phyloP scores from a whole-genome alignment of 352 stramenopile genomes.

The Globisporangium irregulare region DNA sequence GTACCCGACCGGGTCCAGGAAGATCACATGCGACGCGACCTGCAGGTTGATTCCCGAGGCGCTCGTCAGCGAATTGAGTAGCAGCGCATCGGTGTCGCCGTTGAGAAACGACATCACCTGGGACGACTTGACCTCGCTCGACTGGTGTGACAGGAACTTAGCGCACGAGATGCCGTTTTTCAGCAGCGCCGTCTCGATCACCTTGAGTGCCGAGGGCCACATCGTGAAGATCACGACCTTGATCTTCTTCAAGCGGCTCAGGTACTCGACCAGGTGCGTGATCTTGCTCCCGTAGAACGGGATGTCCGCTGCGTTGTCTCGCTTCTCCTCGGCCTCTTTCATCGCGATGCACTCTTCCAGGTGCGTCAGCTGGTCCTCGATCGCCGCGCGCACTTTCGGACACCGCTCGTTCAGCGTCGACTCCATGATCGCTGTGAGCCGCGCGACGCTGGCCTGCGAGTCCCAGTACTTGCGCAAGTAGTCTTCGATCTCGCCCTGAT shows the following conservation, averaged over 20 bases:
- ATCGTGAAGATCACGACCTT: constrained; percentile 86
- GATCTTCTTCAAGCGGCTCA: constrained; percentile 41
- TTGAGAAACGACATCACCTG: constrained; percentile 64
- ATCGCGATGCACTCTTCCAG: constrained; percentile 50
- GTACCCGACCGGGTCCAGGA: constrained; percentile 73
- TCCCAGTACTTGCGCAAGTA: constrained; percentile 65
- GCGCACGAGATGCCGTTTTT: constrained; percentile 53
- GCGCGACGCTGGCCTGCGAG: constrained; percentile 32
- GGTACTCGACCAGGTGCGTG: constrained; percentile 60
- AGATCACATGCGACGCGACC: constrained; percentile 78
- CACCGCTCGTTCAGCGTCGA: constrained; percentile 58
- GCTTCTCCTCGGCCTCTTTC: constrained; percentile 25
- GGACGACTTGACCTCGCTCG: constrained; percentile 71
- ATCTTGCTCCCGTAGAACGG: constrained; percentile 75
- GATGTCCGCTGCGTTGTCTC: constrained; percentile 22
- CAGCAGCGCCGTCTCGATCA: constrained; percentile 61
- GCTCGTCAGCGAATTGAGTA: constrained; percentile 80
- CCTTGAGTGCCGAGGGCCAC: constrained; percentile 62
- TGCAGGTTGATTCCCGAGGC: constrained; percentile 85
- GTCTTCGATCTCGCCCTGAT: constrained; percentile 61
- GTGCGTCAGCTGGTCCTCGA: constrained; percentile 52
- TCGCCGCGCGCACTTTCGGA: constrained; percentile 34
- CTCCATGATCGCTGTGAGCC: constrained; percentile 52
- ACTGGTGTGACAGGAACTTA: constrained; percentile 76
- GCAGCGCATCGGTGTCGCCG: constrained; percentile 61